Evolutionary conservation across 2,329 filamentous ascomycete species (phyloP).

Genomic region (Paracoccidioides brasiliensis): DNA sequence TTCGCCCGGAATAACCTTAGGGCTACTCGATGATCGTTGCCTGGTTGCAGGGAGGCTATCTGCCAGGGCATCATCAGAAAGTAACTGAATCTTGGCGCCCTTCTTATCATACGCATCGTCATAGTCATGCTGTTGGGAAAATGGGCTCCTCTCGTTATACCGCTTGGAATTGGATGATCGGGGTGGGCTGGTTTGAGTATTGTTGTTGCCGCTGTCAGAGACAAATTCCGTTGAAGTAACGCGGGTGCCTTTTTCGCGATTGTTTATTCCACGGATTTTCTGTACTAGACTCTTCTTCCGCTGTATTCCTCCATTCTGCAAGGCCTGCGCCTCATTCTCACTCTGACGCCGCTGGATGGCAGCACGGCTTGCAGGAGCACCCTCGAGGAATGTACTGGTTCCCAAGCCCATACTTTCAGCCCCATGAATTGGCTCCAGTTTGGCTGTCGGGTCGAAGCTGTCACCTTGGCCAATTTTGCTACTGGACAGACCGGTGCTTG

Average conservation of each 20-base stretch:
- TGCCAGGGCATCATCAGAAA: constrained; percentile 28
- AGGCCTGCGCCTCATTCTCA: constrained; percentile 44
- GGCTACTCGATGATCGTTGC: constrained; percentile 44
- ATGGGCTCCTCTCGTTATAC: constrained; percentile 54
- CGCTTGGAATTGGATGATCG: constrained; percentile 22
- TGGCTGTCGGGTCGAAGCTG: constrained; percentile 53
- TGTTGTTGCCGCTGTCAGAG: constrained; percentile 11
- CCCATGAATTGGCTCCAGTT: constrained; percentile 65
- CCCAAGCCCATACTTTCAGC: constrained; percentile 73
- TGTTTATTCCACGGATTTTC: constrained; percentile 70
- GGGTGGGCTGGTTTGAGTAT: constrained; percentile 15
- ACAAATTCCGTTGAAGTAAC: constrained; percentile 42
- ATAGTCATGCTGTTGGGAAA: constrained; percentile 59
- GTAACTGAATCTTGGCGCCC: constrained; percentile 43
- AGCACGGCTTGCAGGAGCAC: constrained; percentile 70
- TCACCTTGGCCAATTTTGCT: constrained; percentile 25
- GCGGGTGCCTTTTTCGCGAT: constrained; percentile 46
- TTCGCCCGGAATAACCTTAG: constrained; percentile 36
- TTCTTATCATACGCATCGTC: constrained; percentile 54
- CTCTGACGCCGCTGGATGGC: constrained; percentile 65
- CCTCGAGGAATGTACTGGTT: constrained; percentile 90
- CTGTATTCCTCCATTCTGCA: constrained; percentile 46
- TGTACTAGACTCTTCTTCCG: constrained; percentile 94
- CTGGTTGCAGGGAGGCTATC: constrained; percentile 18
- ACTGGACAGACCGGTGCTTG: constrained; percentile 28